Evolutionary conservation across 306 rosid species (phyloP), one percentile per base, ranked within the genome.

Genomic region (Vigna trinervia): DNA sequence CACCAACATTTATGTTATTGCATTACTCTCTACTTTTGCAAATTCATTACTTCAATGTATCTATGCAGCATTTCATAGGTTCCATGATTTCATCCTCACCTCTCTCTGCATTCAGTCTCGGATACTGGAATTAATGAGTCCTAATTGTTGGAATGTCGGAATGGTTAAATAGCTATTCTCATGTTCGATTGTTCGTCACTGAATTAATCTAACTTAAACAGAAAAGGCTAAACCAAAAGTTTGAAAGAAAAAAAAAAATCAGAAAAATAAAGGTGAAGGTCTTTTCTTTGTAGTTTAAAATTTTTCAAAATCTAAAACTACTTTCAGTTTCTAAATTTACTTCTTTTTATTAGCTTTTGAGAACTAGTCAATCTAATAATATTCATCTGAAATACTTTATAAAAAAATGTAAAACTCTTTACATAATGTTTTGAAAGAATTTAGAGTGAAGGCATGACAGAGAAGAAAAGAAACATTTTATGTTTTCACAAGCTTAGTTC

Each of bases 1-100:
- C 57, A 66, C 48, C 34, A 2, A 26, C 3, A 69, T 60, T 22
- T 68, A 8, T n/a, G 17, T 45, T 54, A 8, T 15, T 54, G 4
- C 53, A 38, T 53, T 69, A 46, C 51, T 68, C 32, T 51, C 26
- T 20, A 82, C 14, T 47, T 50, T 38, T 64, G 54, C 38, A 54
- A 28, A 9, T 36, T 48, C 53, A n/a, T 67, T 10, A 53, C 3
- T 28, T 77, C 46, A 12, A 58, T 47, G 12, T 15, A 69, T 69
- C 5, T 39, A 38, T 64, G 9, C 9, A 38, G 9, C 28, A 64
- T 39, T 39, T 39, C 0, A 39, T 38, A 8, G 1, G 15, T 36
- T 63, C 7, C 14, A 36, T 34, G 6, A 59, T 28, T 13, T 14
- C 46, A 6, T 15, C 8, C 43, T 30, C 43, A 60, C 23, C 12